Evolutionary conservation across 345 rosid species (phyloP), one percentile per base, ranked within the genome.

Genomic region (Aquilaria malaccensis): DNA sequence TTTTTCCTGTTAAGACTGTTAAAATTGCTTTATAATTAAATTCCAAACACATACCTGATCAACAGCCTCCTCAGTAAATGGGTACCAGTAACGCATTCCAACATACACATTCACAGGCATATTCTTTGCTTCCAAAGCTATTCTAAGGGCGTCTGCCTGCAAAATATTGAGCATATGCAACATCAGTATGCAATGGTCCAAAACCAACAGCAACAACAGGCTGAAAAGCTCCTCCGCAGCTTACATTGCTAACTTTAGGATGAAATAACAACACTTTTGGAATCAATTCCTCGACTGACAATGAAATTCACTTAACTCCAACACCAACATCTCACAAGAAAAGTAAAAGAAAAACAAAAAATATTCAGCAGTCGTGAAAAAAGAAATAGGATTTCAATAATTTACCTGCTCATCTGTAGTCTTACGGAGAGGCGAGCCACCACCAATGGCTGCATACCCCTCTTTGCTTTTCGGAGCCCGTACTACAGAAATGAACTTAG

Each of bases 381-480:
- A 31, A 62, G 48, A 22, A 3, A 53, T 10, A 2, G 10, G 59
- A 50, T 22, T 51, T 50, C 47, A 14, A 61, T 32, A 51, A 33
- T 64, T 37, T 56, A 82, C 94, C 84, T 88, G 96, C 72, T 88
- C 95, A 73, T 85, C 81, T 1, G 97, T 94, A 60, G 90, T 86
- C 70, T 80, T 88, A 64, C 95, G 87, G 77, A 88, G 52, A 52
- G 96, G 97, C 29, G 96, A 94, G 59, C 97, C 91, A 45, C 99
- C 99, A 48, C 99, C 99, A 48, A 94, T 90, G 55, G 96, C 80
- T 74, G 99, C 99, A 85, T 94, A 94, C 58, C 95, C 99, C 80
- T 90, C 96, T 81, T 80, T 90, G 43, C 95, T 88, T 67, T 90
- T 90, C 1, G 95, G 95, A 12, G 99, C 95, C 12, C 96, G 84